Evolutionary conservation across 176 grass and related monocot species (phyloP), one percentile per base, ranked within the genome.

Genomic region (Carex kokanica): DNA sequence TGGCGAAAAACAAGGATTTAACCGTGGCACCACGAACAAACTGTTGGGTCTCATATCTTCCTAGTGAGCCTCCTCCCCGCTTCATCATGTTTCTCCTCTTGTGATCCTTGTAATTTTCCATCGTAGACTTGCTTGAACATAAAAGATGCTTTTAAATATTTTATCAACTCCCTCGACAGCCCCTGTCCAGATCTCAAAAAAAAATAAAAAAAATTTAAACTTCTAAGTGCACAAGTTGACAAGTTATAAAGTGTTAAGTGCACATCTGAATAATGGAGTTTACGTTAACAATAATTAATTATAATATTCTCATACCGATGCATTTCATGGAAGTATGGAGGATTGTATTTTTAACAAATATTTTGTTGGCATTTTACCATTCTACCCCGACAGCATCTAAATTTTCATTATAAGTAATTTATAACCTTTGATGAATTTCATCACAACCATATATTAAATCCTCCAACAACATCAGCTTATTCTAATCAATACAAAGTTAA

Each of bases 251-350:
- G 2, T 41, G 38, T 3, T 34, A 34, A 4, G 0, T 34, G 32
- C 32, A 34, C 2, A 34, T 34, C 32, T 34, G 32, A 34, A 34
- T 41, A 41, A 6, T 7, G 38, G 6, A 41, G 38, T 41, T 82
- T 47, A 4, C 36, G 79, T 81, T 81, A 60, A 81, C 79, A 20
- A 65, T 5, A 64, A 64, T 63, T 49, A 81, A 27, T 27, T 27
- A 27, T 27, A 27, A 34, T 34, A 34, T 34, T 49, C 43, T 82
- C n/a, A 29, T 82, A 59, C 79, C 65, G 60, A 52, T 81, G 79
- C 60, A 63, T 40, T 65, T 52, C 60, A 64, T 81, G 58, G 79
- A 81, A 81, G 38, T 64, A 45, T 65, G 79, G 65, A 60, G 79
- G 41, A 38, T 60, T 27, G 27, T 27, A 27, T 27, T 27, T 27